These are phyloP conservation scores for Fistulifera solaris DNA, from an alignment of 108 stramenopile genomes.

Conservation along the genomic window DNA sequence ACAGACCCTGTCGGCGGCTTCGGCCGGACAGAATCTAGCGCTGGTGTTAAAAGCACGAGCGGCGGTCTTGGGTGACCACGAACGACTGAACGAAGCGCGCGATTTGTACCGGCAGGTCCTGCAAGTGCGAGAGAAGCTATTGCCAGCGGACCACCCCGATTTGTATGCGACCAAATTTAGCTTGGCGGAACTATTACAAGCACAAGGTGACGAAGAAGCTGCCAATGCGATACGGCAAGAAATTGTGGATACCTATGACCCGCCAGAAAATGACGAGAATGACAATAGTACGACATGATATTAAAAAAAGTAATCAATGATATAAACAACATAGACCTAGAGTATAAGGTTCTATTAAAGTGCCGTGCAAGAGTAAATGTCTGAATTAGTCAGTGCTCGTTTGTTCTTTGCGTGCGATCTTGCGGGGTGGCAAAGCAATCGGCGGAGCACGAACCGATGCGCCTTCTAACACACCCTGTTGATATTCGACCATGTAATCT, in stretches of 20 bases:
- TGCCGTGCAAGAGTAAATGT: too few relatives aligned
- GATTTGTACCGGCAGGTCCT: slow-evolving; percentile 55
- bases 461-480: slow-evolving; percentile 43
- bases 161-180: slow-evolving; percentile 69
- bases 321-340: too few relatives aligned
- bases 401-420: slow-evolving; percentile 19
- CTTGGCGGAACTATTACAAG: slow-evolving; percentile 69
- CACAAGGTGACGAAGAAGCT: slow-evolving; percentile 36
- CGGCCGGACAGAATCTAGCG: slow-evolving; percentile 82
- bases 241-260: slow-evolving; percentile 66
- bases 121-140: slow-evolving; percentile 44
- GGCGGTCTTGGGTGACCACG: slow-evolving; percentile 21
- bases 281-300: background rate
- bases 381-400: too few relatives aligned
- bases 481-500: slow-evolving; percentile 76
- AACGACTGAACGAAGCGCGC: slow-evolving; percentile 49
- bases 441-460: slow-evolving; percentile 56
- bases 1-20: slow-evolving; percentile 64
- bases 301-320: too few relatives aligned
- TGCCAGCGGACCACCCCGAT: slow-evolving; percentile 62
- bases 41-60: slow-evolving; percentile 70
- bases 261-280: slow-evolving; percentile 8
- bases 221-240: slow-evolving; percentile 70
- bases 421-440: slow-evolving; percentile 74
- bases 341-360: too few relatives aligned